Base-by-base conservation (phyloP, 176 grass and related monocot species). In the Elymus sibiricus region DNA sequence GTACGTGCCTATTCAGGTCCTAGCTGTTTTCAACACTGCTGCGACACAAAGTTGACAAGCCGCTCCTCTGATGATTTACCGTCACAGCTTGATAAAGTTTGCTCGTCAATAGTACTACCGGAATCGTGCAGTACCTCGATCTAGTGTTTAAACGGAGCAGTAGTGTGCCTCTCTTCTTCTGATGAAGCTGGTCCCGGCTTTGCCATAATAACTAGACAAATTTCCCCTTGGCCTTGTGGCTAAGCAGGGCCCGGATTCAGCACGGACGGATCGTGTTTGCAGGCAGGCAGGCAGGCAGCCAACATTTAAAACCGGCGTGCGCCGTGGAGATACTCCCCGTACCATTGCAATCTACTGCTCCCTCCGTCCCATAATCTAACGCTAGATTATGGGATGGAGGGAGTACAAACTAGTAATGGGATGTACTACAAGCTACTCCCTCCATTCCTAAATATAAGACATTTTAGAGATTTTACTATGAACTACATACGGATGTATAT, bases 201-300 rank as follows among this genome's bases (percentile, higher is more conserved):
- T 28, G 72, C 29, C 42, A 53, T 85, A 77, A 53, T 53, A 7
- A 53, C 49, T 19, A 64, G 19, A 11, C 21, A 8, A 51, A 39
- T 37, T 37, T 64, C 43, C 64, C 74, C 69, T 64, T 62, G 64
- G 31, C 82, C 53, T 82, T 55, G 49, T 40, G 85, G 39, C 78
- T 46, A 70, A 44, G 63, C 63, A 77, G 79, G 63, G 72, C 47
- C 46, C 53, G 46, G 60, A 77, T 58, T 85, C 26, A 74, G 29
- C 40, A 70, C 61, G 51, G 28, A 12, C 71, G 51, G 40, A 73
- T 66, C 42, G 29, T 78, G 80, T 12, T 79, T 44, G n/a, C n/a
- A n/a, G n/a, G n/a, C n/a, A n/a, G n/a, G 39, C 69, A 71, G 22
- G 53, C 69, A 89, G 19, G 56, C 14, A 26, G 8, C 9, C 62